Evolutionary conservation across 1,284 basidiomycete species (phyloP).

Genomic region (Malassezia pachydermatis): DNA sequence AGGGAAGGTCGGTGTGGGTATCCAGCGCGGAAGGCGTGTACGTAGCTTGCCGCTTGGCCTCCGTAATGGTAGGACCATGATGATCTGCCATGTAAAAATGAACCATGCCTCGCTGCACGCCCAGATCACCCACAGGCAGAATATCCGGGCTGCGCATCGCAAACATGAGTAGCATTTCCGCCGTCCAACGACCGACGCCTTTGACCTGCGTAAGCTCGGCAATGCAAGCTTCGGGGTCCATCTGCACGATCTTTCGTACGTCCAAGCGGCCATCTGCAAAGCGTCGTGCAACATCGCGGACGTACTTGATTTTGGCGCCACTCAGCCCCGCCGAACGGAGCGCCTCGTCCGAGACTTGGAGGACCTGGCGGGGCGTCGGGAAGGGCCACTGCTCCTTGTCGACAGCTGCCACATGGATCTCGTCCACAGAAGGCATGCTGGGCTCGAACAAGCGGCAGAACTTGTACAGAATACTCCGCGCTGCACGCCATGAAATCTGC

Average conservation of each 20-base stretch:
- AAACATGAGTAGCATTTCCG: conserved; percentile 47
- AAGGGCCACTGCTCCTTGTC: conserved; percentile 38
- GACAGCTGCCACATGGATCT: conserved; percentile 26
- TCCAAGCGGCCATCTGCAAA: conserved; percentile 41
- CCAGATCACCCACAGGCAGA: conserved; percentile 40
- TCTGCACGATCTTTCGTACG: conserved; percentile 27
- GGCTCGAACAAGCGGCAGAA: conserved; percentile 55
- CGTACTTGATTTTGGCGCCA: conserved; percentile 39
- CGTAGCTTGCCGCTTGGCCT: conserved; percentile 25
- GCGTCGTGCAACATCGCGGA: conserved; percentile 34
- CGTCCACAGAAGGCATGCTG: conserved; percentile 16
- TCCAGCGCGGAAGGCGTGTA: conserved; percentile 8
- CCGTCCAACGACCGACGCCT: conserved; percentile 45
- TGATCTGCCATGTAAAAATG: conserved; percentile 31
- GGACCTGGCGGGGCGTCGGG: conserved; percentile 33
- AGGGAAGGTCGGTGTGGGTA: no score
- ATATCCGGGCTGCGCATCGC: conserved; percentile 40
- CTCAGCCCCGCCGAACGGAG: conserved; percentile 38
- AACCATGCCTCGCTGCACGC: conserved; percentile 44
- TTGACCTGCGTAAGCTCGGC: conserved; percentile 35
- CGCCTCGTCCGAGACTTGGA: conserved; percentile 27
- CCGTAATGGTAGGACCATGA: conserved; percentile 24
- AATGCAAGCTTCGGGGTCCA: conserved; percentile 36
- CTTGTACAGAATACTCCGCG: conserved; percentile 69
- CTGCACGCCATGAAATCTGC: conserved; percentile 84